Percentiles rank a stretch among this genome's conserved stretches.
Evolutionary conservation across 495 filamentous ascomycete species (phyloP).

Genomic region (Penicillium paxilli): DNA sequence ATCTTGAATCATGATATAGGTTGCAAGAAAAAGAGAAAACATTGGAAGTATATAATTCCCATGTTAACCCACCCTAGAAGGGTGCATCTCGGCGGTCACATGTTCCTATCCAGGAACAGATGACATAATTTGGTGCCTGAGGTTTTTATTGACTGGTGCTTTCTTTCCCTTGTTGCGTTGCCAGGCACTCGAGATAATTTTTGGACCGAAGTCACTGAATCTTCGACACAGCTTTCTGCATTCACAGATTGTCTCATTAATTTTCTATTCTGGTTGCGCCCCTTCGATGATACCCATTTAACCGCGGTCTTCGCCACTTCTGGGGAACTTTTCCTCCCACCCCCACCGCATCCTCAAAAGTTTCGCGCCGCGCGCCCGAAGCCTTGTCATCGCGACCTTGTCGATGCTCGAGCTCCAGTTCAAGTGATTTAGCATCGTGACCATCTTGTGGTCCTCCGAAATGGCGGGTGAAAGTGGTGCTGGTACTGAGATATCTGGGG

Average conservation of each 20-base stretch:
- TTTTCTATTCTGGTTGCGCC: background rate
- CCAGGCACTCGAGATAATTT: background rate
- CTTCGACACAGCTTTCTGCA: background rate
- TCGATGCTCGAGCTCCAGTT: slow-evolving; percentile 7
- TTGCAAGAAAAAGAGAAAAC: no score
- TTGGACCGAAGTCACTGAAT: background rate
- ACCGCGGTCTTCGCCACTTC: slow-evolving; percentile 5
- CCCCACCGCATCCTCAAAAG: slow-evolving; percentile 20
- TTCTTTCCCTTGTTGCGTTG: background rate
- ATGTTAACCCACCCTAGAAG: no score
- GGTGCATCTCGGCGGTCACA: no score
- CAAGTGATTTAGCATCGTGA: background rate
- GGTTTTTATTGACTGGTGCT: background rate
- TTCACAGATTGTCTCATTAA: background rate
- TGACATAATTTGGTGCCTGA: slow-evolving; percentile 21
- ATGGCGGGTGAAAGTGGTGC: slow-evolving; percentile 18
- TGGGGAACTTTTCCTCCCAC: slow-evolving; percentile 14
- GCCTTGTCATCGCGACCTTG: slow-evolving; percentile 6
- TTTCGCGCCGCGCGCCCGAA: slow-evolving; percentile 18
- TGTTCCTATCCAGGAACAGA: background rate
- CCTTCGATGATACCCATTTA: background rate
- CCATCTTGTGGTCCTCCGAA: background rate
- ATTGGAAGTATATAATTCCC: no score
- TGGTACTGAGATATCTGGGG: slow-evolving; percentile 30
- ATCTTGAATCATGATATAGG: no score